phyloP scores from a whole-genome alignment of 441 rosid species.

The Metrosideros polymorpha region DNA sequence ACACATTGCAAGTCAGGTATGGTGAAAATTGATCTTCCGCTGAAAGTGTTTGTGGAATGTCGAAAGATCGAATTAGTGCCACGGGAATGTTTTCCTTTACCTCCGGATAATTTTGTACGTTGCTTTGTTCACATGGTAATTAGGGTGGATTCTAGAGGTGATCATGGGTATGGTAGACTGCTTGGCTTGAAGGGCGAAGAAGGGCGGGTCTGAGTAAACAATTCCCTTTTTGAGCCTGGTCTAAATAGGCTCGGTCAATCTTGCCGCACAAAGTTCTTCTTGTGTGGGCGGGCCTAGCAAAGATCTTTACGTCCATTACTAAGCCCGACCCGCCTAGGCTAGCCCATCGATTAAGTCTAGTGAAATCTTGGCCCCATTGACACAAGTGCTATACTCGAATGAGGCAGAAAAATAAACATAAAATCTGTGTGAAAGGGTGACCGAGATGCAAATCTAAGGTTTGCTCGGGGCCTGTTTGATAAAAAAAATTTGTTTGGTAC shows the following conservation, averaged over 20 bases:
- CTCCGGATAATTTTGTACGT: background rate
- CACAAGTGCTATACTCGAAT: background rate
- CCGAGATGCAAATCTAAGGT: no score
- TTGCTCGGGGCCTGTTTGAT: no score
- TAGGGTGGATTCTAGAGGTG: no score
- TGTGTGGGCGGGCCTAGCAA: background rate
- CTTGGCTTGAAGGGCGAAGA: no score
- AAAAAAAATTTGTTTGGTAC: no score
- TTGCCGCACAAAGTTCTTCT: background rate
- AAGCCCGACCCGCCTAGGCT: background rate
- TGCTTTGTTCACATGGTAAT: background rate
- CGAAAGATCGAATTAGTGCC: background rate
- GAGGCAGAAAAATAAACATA: background rate
- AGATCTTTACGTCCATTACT: background rate
- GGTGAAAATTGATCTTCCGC: background rate
- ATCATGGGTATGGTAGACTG: no score
- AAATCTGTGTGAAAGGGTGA: no score
- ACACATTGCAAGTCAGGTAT: no score
- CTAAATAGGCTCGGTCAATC: background rate
- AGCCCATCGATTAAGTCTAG: background rate
- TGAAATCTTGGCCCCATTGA: background rate
- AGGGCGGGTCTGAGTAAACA: no score
- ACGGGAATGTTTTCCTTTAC: background rate
- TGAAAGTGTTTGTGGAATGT: background rate
- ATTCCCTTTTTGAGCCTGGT: no score